These are phyloP conservation scores for Gossypioides kirkii DNA, from an alignment of 345 rosid genomes.

Conservation along the genomic window DNA sequence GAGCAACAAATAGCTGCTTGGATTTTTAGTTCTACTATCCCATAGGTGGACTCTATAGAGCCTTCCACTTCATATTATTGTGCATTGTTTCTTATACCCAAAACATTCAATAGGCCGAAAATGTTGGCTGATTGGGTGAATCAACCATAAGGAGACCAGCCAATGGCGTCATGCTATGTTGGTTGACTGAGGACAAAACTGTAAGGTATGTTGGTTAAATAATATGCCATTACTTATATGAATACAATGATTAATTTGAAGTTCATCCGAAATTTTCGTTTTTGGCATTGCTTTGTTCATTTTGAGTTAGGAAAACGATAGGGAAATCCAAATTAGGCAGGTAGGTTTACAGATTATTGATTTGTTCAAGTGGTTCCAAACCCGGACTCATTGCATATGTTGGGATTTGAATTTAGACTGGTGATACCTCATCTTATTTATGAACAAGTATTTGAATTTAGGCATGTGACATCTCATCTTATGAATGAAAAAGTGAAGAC, in stretches of 20 bases:
- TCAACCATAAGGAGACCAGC: background rate
- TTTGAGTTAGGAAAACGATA: background rate
- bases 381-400: too few species aligned
- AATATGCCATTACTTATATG: too few species aligned
- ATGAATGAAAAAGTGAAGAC: too few species aligned
- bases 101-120: background rate
- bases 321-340: background rate
- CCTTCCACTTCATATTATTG: background rate
- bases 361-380: background rate
- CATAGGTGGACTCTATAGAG: conserved; percentile 15
- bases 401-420: too few species aligned
- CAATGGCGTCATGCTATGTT: background rate
- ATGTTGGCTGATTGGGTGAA: background rate
- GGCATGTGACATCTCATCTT: too few species aligned
- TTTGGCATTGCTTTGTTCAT: background rate
- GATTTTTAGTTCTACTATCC: conserved; percentile 44
- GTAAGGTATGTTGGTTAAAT: too few species aligned
- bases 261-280: background rate
- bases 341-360: background rate
- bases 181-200: background rate
- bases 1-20: conserved; percentile 55
- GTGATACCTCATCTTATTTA: too few species aligned
- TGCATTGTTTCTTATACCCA: background rate
- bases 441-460: too few species aligned
- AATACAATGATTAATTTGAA: background rate